Percentiles rank a stretch among this genome's conserved stretches.
Evolutionary conservation across 257 asterid species (phyloP).

Genomic region (Echium plantagineum): DNA sequence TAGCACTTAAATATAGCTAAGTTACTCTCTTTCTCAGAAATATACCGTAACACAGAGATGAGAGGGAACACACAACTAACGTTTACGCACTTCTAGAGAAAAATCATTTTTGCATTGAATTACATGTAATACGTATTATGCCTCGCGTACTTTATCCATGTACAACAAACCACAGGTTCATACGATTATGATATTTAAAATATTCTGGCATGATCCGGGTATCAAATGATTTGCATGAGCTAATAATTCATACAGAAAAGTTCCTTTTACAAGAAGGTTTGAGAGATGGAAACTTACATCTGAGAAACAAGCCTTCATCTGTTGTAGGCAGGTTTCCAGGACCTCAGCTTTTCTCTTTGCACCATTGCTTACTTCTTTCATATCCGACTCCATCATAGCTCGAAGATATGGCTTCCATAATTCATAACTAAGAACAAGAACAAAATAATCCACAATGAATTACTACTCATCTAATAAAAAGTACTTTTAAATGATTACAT

Average conservation of each 20-base stretch:
- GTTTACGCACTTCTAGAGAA: no score
- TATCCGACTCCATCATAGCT: slow-evolving; percentile 84
- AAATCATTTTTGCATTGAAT: no score
- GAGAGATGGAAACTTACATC: slow-evolving; percentile 52
- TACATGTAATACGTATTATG: no score
- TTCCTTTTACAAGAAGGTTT: background rate
- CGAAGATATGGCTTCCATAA: slow-evolving; percentile 97
- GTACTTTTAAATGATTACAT: background rate
- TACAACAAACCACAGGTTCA: no score
- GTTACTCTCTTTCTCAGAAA: no score
- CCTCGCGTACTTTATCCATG: no score
- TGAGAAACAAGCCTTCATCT: slow-evolving; percentile 79
- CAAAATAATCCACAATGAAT: background rate
- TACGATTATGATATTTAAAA: background rate
- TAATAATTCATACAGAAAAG: background rate
- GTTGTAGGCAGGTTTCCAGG: slow-evolving; percentile 73
- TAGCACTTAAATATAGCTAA: no score
- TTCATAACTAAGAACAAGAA: slow-evolving; percentile 49
- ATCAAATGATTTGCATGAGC: background rate
- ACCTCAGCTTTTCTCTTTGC: slow-evolving; percentile 75
- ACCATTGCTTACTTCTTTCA: slow-evolving; percentile 81
- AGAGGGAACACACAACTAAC: no score
- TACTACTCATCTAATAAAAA: background rate
- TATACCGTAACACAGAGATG: no score
- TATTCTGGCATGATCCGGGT: background rate